Conservation (phyloP, 371 early-diverging fungal genomes). For the Mucor irregularis region DNA sequence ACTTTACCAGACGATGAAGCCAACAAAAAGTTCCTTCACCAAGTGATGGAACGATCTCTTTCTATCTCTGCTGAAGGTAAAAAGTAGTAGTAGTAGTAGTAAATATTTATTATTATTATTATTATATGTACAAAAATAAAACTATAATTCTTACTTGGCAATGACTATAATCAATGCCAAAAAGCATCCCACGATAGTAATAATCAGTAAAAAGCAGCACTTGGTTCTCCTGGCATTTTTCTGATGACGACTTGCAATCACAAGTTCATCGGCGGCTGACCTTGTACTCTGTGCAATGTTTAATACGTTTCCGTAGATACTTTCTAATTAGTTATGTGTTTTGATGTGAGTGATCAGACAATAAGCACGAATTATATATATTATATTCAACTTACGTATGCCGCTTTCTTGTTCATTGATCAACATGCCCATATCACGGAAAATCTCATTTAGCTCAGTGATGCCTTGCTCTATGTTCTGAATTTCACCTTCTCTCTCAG, state of each 20-base stretch:
- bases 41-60: slow-evolving; percentile 27
- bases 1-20: slow-evolving; percentile 33
- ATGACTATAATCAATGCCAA: slow-evolving; percentile 49
- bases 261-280: slow-evolving; percentile 80
- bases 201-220: slow-evolving; percentile 77
- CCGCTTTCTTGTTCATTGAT: slow-evolving; percentile 96
- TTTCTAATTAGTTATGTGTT: slow-evolving; percentile 36
- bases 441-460: slow-evolving; percentile 92
- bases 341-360: not conserved
- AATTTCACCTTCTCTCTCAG: slow-evolving; percentile 92
- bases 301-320: slow-evolving; percentile 75
- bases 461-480: slow-evolving; percentile 92
- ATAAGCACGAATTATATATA: too few species aligned
- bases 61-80: slow-evolving; percentile 13
- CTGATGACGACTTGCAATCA: slow-evolving; percentile 79
- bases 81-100: too few species aligned
- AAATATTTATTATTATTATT: too few species aligned
- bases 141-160: slow-evolving; percentile 35
- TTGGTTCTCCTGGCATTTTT: slow-evolving; percentile 75
- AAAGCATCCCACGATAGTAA: slow-evolving; percentile 63
- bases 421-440: slow-evolving; percentile 92
- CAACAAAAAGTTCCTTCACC: slow-evolving; percentile 32
- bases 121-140: too few species aligned
- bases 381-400: slow-evolving; percentile 64
- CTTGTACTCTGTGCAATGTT: slow-evolving; percentile 76